Conservation (phyloP, 2,329 filamentous ascomycete genomes). For the Trematosphaeria pertusa region DNA sequence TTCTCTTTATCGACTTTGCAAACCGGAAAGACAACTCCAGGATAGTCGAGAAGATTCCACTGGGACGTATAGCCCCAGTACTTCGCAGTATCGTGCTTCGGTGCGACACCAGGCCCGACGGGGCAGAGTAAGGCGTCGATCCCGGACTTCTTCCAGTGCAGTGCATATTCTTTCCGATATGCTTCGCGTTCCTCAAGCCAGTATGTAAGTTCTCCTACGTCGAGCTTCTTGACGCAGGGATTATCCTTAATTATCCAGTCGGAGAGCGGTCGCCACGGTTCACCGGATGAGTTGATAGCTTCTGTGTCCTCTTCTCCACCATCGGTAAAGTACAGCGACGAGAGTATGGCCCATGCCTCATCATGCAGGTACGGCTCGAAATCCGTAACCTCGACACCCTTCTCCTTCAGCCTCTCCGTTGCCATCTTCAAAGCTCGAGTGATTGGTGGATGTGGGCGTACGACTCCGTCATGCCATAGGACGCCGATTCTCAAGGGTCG, state of each 20-base stretch:
- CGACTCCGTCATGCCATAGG: conserved; percentile 70
- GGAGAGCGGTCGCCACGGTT: conserved; percentile 65
- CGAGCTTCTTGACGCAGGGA: conserved; percentile 52
- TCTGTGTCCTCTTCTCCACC: conserved; percentile 62
- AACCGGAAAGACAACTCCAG: conserved; percentile 66
- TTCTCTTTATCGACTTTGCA: conserved; percentile 49
- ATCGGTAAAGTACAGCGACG: conserved; percentile 60
- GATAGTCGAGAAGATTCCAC: conserved; percentile 75
- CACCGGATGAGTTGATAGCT: conserved; percentile 60
- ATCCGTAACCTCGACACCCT: conserved; percentile 62
- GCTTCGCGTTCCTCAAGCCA: conserved; percentile 51
- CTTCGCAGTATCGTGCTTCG: conserved; percentile 59
- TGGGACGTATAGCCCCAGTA: conserved; percentile 72
- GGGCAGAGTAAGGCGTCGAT: conserved; percentile 64
- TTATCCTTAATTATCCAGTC: conserved; percentile 66
- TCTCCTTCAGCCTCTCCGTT: conserved; percentile 50
- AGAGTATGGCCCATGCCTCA: conserved; percentile 56
- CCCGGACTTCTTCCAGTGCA: conserved; percentile 46
- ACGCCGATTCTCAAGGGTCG: conserved; percentile 63
- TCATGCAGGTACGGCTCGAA: conserved; percentile 59
- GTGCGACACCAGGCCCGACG: conserved; percentile 62
- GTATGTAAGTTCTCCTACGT: conserved; percentile 53
- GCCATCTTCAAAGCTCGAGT: conserved; percentile 61
- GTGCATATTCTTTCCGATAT: conserved; percentile 54
- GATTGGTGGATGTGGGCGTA: conserved; percentile 71